Percentiles rank a stretch among this genome's conserved stretches.
These are phyloP conservation scores for Cadophora luteo-olivacea DNA, from an alignment of 2,329 filamentous ascomycete species.

Conservation along the genomic window DNA sequence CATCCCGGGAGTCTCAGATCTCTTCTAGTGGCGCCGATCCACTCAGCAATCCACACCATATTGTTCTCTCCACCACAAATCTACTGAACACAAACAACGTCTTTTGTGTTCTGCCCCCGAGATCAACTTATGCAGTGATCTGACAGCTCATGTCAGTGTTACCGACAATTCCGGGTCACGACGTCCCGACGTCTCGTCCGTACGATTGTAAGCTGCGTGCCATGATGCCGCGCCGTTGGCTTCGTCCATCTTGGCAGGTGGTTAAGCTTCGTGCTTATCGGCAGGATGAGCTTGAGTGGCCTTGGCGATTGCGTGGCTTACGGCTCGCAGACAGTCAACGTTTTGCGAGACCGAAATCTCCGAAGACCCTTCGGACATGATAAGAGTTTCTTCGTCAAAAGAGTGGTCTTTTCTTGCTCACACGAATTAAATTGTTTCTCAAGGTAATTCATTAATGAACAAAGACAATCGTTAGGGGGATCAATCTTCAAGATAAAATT, in stretches of 20 bases:
- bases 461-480: not conserved
- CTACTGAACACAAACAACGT: not conserved
- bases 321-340: not conserved
- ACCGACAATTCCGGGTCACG: not conserved
- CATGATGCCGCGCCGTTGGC: not conserved
- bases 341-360: not conserved
- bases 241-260: not conserved
- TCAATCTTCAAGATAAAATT: not conserved
- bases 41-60: too few species aligned
- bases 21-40: not conserved
- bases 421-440: not conserved
- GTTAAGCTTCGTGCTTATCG: slow-evolving; percentile 8
- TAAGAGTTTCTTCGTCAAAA: not conserved
- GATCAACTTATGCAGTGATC: not conserved
- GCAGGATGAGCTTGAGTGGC: not conserved
- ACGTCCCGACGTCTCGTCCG: not conserved
- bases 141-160: slow-evolving; percentile 1
- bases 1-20: not conserved
- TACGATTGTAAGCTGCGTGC: not conserved
- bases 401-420: not conserved
- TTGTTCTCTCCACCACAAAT: not conserved
- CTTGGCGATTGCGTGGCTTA: slow-evolving; percentile 11
- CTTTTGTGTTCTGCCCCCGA: not conserved
- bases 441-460: not conserved
- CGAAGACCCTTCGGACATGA: not conserved